A percentile compares a stretch with the other conserved stretches of the same genome.
These are phyloP conservation scores for Psidium guajava DNA, from an alignment of 345 rosid species.

Conservation along the genomic window DNA sequence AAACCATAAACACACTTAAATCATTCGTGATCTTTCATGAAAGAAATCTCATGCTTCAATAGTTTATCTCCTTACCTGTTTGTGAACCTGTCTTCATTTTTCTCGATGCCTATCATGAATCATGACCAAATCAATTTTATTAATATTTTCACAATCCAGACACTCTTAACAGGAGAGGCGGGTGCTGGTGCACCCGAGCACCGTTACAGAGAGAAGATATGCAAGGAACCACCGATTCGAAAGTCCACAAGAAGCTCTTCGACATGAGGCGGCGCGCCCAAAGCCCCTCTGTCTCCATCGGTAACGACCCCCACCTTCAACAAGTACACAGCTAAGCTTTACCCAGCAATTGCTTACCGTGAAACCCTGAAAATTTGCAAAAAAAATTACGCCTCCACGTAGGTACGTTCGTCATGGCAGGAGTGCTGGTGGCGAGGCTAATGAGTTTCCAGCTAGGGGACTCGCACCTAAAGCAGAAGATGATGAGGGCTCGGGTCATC, in stretches of 20 bases:
- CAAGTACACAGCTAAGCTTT: not conserved
- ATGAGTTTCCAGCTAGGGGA: conserved; percentile 25
- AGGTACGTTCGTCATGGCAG: not conserved
- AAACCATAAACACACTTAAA: too few species aligned
- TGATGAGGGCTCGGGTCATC: conserved; percentile 24
- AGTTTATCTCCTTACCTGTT: too few species aligned
- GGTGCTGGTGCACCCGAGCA: not conserved
- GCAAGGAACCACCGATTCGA: not conserved
- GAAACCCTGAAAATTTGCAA: too few species aligned
- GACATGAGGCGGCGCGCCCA: not conserved
- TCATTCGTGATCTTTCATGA: too few species aligned
- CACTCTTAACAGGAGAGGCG: not conserved
- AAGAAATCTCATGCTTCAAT: too few species aligned
- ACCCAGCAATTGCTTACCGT: too few species aligned
- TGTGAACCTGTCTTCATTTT: too few species aligned
- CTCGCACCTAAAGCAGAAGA: conserved; percentile 19
- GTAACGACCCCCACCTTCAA: not conserved
- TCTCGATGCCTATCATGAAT: too few species aligned
- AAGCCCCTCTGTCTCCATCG: not conserved
- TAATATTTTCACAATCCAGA: too few species aligned
- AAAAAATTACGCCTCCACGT: not conserved
- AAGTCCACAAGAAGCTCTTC: not conserved
- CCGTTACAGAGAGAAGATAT: not conserved
- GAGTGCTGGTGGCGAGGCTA: not conserved
- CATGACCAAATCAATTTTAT: too few species aligned